A percentile compares a stretch with the other conserved stretches of the same genome.
phyloP scores from a whole-genome alignment of 257 asterid genomes.

The Prunella vulgaris region DNA sequence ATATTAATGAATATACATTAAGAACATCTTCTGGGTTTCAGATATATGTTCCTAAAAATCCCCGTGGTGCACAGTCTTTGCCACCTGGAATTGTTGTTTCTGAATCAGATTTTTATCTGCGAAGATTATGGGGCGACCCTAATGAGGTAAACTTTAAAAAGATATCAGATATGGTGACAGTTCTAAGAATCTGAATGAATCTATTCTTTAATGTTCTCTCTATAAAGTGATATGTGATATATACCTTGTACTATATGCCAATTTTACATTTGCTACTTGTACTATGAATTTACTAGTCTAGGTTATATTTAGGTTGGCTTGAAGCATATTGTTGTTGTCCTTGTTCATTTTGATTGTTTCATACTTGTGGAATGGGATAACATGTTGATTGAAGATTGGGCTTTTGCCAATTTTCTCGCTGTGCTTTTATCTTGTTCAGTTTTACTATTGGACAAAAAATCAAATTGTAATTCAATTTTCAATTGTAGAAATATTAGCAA shows the following conservation, averaged over 20 bases:
- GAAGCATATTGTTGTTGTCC: not conserved
- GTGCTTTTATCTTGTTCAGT: conserved; percentile 11
- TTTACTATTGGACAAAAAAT: not conserved
- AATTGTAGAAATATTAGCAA: conserved; percentile 2
- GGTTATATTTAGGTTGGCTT: not conserved
- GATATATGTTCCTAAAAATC: conserved; percentile 92
- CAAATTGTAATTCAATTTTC: not conserved
- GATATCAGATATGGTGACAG: conserved; percentile 3
- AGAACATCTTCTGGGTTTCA: conserved; percentile 23
- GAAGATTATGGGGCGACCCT: conserved; percentile 99
- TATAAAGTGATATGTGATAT: not conserved
- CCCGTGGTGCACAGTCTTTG: conserved; percentile 93
- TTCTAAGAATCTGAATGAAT: not conserved
- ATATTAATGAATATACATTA: not conserved
- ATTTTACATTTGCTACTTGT: not conserved
- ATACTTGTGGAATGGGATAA: conserved; percentile 13
- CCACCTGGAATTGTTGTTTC: conserved; percentile 96
- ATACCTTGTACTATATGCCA: not conserved
- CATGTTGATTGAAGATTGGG: not conserved
- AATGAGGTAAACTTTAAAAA: conserved; percentile 54
- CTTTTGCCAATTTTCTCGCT: conserved; percentile 1
- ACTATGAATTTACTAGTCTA: not conserved
- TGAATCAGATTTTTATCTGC: conserved; percentile 78
- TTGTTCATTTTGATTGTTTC: not conserved
- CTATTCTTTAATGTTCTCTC: not conserved